Evolutionary conservation across 768 basidiomycete species (phyloP), one percentile per base, ranked within the genome.

Genomic region (Filobasidium floriforme): DNA sequence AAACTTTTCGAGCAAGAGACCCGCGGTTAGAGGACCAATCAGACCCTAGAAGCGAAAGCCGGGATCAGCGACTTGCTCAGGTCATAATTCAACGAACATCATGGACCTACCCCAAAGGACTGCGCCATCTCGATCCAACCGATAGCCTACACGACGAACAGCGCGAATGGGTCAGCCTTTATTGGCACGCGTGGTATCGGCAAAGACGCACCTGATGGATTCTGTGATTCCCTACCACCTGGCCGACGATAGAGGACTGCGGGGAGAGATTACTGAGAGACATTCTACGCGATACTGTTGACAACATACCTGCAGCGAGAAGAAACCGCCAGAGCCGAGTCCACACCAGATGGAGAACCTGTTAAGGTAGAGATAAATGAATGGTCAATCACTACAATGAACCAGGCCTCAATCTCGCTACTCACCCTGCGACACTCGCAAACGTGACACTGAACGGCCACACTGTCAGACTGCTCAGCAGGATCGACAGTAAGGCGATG

Each of bases 261-360:
- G 67, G 6, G 12, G n/a, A n/a, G n/a, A n/a, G n/a, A n/a, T n/a
- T n/a, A n/a, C n/a, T n/a, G n/a, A 51, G 24, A 3, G 46, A 24
- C 24, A 12, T 51, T 51, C 12, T 51, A 3, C 12, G 46, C 46
- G 5, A 51, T 6, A 37, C 9, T 9, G 9, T 9, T 3, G 32
- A 6, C 6, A 12, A 19, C 24, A 6, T 51, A 51, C 46, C 46
- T 51, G 69, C 18, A 70, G 61, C 5, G 66, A 61, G 55, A 70
- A 70, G 55, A 70, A 70, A 0, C 69, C 69, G 14, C 69, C 69
- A 2, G 69, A 70, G 7, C 69, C 69, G 51, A 63, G 40, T 11
- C 69, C 69, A 49, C 69, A 70, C 37, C 67, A 29, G 18, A 65
- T 37, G 12, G 67, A 66, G 29, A 70, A 70, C 22, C 68, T 69